Evolutionary conservation across 2,329 filamentous ascomycete genomes (phyloP).

Genomic region (Microdochium bolleyi): DNA sequence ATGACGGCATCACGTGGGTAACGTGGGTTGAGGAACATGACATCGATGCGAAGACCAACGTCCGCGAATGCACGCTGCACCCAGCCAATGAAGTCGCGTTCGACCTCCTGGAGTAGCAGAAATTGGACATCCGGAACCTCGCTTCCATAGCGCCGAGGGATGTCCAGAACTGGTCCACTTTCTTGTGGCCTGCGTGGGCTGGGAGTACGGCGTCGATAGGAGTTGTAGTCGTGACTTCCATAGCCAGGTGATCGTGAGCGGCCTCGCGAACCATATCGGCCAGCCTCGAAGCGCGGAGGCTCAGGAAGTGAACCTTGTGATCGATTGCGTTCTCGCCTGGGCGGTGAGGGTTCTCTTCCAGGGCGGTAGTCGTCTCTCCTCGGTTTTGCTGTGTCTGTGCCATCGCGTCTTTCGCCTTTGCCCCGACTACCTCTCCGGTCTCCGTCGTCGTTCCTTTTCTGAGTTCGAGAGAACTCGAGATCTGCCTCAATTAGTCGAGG

Average conservation of each 20-base stretch:
- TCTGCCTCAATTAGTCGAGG: conserved; percentile 39
- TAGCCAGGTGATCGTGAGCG: conserved; percentile 61
- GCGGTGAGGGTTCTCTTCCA: conserved; percentile 7
- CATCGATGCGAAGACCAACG: conserved; percentile 66
- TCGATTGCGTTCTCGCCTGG: conserved; percentile 20
- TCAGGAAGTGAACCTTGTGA: conserved; percentile 22
- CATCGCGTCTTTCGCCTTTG: conserved; percentile 2
- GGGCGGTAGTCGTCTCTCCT: conserved; percentile 3
- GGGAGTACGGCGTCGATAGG: conserved; percentile 61
- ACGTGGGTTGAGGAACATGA: conserved; percentile 71
- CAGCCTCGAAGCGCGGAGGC: conserved; percentile 32
- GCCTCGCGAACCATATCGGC: conserved; percentile 37
- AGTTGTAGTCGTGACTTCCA: conserved; percentile 33
- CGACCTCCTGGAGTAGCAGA: conserved; percentile 70
- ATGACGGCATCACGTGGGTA: conserved; percentile 74
- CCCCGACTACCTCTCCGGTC: conserved; percentile 24
- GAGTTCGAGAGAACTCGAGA: conserved; percentile 81
- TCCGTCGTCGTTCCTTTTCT: conserved; percentile 52
- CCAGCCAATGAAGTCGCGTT: conserved; percentile 73
- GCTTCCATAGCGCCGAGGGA: conserved; percentile 64
- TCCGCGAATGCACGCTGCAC: conserved; percentile 69
- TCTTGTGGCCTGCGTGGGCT: conserved; percentile 52
- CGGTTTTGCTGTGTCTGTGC: conserved; percentile 15
- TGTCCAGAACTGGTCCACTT: conserved; percentile 46
- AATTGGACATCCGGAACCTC: conserved; percentile 88